Conservation (phyloP, 768 basidiomycete genomes). For the Lentinula detonsa region DNA sequence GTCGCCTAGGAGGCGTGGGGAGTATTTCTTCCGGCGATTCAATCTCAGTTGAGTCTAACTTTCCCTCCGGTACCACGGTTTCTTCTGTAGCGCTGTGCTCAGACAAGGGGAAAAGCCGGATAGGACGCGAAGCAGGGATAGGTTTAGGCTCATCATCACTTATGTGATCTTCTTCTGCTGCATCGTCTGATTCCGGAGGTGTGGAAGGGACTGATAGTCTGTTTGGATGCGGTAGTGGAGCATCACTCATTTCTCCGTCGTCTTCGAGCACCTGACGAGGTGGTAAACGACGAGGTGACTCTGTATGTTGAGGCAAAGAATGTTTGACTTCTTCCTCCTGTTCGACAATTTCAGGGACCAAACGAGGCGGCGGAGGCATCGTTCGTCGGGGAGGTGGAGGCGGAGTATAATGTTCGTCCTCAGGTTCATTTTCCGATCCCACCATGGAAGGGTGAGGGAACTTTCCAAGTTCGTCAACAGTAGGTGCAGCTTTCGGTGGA, state of each 20-base stretch:
- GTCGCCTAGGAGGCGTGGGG: slow-evolving; percentile 4
- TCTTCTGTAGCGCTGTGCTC: not conserved
- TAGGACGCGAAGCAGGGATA: not conserved
- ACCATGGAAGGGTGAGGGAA: not conserved
- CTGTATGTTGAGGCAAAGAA: not conserved
- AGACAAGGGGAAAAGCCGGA: not conserved
- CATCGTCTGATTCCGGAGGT: not conserved
- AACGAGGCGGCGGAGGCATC: slow-evolving; percentile 13
- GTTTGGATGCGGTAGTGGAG: slow-evolving; percentile 3
- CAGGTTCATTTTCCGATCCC: not conserved
- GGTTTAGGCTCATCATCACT: slow-evolving; percentile 1
- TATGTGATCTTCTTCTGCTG: not conserved
- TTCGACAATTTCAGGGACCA: slow-evolving; percentile 2
- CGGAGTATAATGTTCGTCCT: slow-evolving; percentile 8
- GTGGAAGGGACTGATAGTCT: not conserved
- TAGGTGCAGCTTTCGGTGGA: not conserved
- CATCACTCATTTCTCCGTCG: slow-evolving; percentile 4
- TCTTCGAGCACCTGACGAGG: slow-evolving; percentile 1
- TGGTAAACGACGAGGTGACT: slow-evolving; percentile 1
- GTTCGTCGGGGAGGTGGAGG: slow-evolving; percentile 8
- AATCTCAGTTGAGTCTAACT: not conserved
- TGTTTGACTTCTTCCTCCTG: slow-evolving; percentile 2
- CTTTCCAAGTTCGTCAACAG: not conserved
- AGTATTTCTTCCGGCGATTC: slow-evolving; percentile 2
- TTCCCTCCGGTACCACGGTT: not conserved